Conservation (phyloP, 2,329 filamentous ascomycete species). For the Fusarium protoensiforme region DNA sequence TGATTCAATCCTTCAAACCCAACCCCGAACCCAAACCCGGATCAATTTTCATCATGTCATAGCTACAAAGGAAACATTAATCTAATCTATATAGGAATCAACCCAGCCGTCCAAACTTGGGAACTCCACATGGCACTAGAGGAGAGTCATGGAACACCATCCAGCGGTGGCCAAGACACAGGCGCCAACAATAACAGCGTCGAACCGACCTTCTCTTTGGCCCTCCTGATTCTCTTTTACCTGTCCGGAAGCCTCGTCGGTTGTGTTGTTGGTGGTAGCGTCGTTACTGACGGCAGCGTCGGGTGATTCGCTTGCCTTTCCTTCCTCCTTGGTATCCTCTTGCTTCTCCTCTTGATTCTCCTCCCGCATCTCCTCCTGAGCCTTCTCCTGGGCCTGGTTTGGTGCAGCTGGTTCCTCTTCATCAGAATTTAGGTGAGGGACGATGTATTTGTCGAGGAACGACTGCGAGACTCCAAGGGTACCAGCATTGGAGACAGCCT, state of each 20-base stretch:
- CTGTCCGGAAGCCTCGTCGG: background rate
- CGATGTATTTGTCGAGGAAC: background rate
- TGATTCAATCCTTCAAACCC: background rate
- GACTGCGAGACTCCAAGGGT: background rate
- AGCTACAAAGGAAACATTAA: background rate
- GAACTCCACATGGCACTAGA: background rate
- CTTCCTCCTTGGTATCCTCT: background rate
- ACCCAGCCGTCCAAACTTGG: background rate
- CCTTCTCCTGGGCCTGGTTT: background rate
- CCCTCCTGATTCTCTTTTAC: background rate
- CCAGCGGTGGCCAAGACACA: background rate
- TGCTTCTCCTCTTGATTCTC: background rate
- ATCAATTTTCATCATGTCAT: background rate
- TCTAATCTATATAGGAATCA: background rate
- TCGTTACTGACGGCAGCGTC: background rate
- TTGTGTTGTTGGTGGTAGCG: background rate
- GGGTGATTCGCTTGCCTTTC: background rate
- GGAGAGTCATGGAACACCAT: background rate
- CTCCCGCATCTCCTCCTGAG: background rate
- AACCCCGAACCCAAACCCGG: background rate
- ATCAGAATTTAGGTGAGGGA: background rate
- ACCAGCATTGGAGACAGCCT: background rate
- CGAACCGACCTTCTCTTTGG: background rate
- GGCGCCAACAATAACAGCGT: background rate
- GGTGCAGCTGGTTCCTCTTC: background rate